phyloP scores from a whole-genome alignment of 1,139 yeast genomes.

The Yamadazyma triangularis region DNA sequence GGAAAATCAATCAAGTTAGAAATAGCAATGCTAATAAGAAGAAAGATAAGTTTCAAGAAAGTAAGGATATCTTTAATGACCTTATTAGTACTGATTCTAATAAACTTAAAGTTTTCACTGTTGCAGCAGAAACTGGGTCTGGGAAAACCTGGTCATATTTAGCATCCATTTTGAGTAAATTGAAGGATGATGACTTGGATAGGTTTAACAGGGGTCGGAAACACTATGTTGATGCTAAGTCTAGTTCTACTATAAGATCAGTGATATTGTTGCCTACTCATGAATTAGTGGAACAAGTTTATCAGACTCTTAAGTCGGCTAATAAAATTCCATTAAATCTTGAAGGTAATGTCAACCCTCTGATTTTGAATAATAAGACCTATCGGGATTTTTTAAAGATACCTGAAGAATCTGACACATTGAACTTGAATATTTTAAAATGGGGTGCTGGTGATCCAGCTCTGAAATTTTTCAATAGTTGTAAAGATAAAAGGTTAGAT shows the following conservation, averaged over 20 bases:
- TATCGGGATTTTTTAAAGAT: slow-evolving; percentile 20
- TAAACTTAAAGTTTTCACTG: slow-evolving; percentile 59
- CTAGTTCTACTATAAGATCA: slow-evolving; percentile 51
- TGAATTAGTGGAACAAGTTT: slow-evolving; percentile 82
- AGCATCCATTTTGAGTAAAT: slow-evolving; percentile 65
- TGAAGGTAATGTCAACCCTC: slow-evolving; percentile 11
- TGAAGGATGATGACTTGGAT: slow-evolving; percentile 51
- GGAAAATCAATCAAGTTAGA: slow-evolving; percentile 39
- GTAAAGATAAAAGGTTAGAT: slow-evolving; percentile 55
- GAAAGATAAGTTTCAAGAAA: slow-evolving; percentile 19
- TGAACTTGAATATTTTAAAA: slow-evolving; percentile 46
- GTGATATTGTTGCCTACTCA: slow-evolving; percentile 83
- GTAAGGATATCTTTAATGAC: slow-evolving; percentile 21
- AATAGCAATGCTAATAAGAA: slow-evolving; percentile 13
- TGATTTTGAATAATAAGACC: slow-evolving; percentile 12
- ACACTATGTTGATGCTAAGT: slow-evolving; percentile 25
- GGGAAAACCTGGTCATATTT: slow-evolving; percentile 94
- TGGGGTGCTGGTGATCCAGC: slow-evolving; percentile 57
- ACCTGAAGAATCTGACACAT: slow-evolving; percentile 20
- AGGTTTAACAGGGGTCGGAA: slow-evolving; percentile 22
- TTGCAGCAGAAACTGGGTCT: slow-evolving; percentile 96
- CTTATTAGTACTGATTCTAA: slow-evolving; percentile 28
- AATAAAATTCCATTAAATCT: slow-evolving; percentile 22
- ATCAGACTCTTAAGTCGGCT: slow-evolving; percentile 43
- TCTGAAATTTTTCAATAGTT: slow-evolving; percentile 43